Base-by-base conservation (phyloP, 75 land plant species). In the Sequoiadendron giganteum region DNA sequence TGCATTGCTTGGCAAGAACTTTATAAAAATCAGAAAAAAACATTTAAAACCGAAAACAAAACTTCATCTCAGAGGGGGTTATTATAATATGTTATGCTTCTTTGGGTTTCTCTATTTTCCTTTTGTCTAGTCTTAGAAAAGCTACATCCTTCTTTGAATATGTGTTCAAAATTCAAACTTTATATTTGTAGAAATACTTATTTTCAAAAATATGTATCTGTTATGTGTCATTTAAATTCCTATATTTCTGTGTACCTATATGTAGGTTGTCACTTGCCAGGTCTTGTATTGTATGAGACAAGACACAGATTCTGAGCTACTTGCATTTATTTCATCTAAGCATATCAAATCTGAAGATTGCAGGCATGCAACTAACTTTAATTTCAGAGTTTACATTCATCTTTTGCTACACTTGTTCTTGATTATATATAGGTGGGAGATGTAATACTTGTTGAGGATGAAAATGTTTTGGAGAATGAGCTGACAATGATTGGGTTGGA, bases 381-480 rank as follows among this genome's bases (percentile, higher is more conserved):
- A 32, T 73, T 32, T 73, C 15, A 11, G 3, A 32, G 38, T 73
- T 16, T 73, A 2, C 14, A 73, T 73, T 34, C 77, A 73, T 73
- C 34, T 73, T 32, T 73, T 34, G 77, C 25, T 43, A 10, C 38
- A 85, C 34, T 13, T 40, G 6, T 61, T 82, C 52, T 82, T 40
- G 28, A 19, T 70, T 52, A 30, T 83, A 88, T 40, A 45, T 91
- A 96, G 97, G 94, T 96, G 38, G 97, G 97, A 47, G 97, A 96
- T 91, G 95, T 96, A 73, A 91, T 96, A 91, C 95, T 96, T 52
- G 92, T 96, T 68, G 86, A 90, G 40, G 96, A 96, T 93, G 97
- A 96, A 90, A 93, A 85, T 90, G 91, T 92, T 5, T 75, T 93
- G 89, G 95, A 94, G 10, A 91, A 90, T 91, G 96, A 92, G 13